Conservation (phyloP, 75 land plant genomes). For the Ceratopteris richardii region DNA sequence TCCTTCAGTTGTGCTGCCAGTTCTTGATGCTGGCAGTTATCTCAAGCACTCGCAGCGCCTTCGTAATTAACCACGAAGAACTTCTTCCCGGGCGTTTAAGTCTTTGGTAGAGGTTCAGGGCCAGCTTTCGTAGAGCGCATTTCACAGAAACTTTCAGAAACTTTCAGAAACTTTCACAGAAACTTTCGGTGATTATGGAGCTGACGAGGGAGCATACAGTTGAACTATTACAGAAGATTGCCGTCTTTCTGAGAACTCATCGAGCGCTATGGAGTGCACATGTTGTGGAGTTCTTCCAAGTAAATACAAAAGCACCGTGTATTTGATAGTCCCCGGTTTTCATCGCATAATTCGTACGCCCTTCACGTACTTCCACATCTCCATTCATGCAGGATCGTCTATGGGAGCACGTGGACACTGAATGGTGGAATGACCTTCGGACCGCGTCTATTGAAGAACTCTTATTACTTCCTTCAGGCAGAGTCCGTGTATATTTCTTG, state of each 20-base stretch:
- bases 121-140: too few species aligned
- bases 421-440: slow-evolving; percentile 61
- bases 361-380: neutral
- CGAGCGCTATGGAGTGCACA: slow-evolving; percentile 54
- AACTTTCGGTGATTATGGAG: too few species aligned
- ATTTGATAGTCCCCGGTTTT: neutral
- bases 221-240: slow-evolving; percentile 52
- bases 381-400: slow-evolving; percentile 49
- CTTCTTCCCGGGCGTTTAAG: too few species aligned
- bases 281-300: slow-evolving; percentile 84
- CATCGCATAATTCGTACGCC: neutral
- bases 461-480: slow-evolving; percentile 60
- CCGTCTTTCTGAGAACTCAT: slow-evolving; percentile 37
- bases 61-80: too few species aligned
- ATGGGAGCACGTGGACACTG: slow-evolving; percentile 63
- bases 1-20: too few species aligned
- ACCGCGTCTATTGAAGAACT: slow-evolving; percentile 49
- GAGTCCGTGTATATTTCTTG: slow-evolving; percentile 26
- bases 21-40: too few species aligned
- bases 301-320: too few species aligned
- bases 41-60: too few species aligned
- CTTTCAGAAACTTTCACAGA: too few species aligned
- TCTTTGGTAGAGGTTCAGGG: too few species aligned
- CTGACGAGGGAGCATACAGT: slow-evolving; percentile 14
- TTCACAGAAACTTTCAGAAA: too few species aligned